Base-by-base conservation (phyloP, 2,329 filamentous ascomycete species). In the Neopestalotiopsis sp. region DNA sequence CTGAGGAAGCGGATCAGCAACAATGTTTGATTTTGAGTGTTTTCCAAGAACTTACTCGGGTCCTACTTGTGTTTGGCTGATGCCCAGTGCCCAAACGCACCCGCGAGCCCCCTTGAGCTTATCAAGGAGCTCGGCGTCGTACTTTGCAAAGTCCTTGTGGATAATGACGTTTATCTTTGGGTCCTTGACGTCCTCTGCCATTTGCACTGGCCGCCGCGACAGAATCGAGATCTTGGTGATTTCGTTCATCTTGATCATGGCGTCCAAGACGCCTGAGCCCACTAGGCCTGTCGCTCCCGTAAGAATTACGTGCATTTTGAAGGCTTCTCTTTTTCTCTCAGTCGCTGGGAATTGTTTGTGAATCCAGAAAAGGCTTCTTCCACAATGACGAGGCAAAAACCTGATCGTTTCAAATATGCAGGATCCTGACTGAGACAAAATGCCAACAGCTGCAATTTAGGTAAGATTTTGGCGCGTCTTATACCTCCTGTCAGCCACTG, bases 41-140 rank as follows among this genome's bases (percentile, higher is more conserved):
- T 28, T n/a, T n/a, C 2, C 3, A 13, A 14, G 34, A 7, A 59
- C 17, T 75, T 74, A 90, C 86, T 91, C 88, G 70, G 87, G 88
- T 68, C 76, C 76, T 7, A 93, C 90, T 56, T 85, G 80, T 12
- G 78, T 88, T 74, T 90, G 86, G 70, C 87, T 89, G 62, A 90
- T 89, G 0, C 92, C 92, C 60, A 91, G 83, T 0, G 92, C 92
- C 92, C 92, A 95, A 1, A 94, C 90, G 69, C 89, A 92, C 1
- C 90, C 92, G 7, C 86, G 81, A 0, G 92, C 92, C 28, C 88
- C 91, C 66, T 85, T 83, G 0, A 95, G 82, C 75, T 90, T 83
- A 30, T 79, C 71, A 10, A 94, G 82, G 2, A 94, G 72, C 0
- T 83, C 82, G 0, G 84, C 73, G 45, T 87, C 84, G 76, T 93